Evolutionary conservation across 495 filamentous ascomycete genomes (phyloP).

Genomic region (Ramalina intermedia): DNA sequence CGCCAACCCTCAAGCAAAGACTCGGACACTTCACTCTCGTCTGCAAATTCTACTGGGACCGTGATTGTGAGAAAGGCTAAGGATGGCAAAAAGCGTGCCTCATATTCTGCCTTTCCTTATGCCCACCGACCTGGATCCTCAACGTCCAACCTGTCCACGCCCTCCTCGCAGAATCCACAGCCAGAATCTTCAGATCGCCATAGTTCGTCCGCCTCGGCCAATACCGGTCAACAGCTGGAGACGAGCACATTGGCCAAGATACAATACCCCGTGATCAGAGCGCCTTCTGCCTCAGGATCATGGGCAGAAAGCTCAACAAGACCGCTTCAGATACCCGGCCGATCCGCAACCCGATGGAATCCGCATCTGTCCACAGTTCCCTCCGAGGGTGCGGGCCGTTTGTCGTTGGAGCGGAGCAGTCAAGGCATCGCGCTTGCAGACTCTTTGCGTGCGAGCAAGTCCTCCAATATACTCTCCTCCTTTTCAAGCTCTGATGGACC

Average conservation of each 20-base stretch:
- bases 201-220: slow-evolving; percentile 14
- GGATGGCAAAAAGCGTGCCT: slow-evolving; percentile 11
- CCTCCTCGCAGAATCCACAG: slow-evolving; percentile 5
- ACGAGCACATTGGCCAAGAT: slow-evolving; percentile 7
- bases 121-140: slow-evolving; percentile 11
- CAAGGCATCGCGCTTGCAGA: slow-evolving; percentile 7
- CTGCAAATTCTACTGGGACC: slow-evolving; percentile 35
- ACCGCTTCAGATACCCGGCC: slow-evolving; percentile 9
- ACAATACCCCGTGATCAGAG: slow-evolving; percentile 34
- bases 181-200: slow-evolving; percentile 4
- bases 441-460: slow-evolving; percentile 12
- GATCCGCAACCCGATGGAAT: slow-evolving; percentile 40
- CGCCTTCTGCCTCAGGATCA: slow-evolving; percentile 33
- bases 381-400: slow-evolving; percentile 39
- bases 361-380: slow-evolving; percentile 61
- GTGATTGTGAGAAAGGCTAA: slow-evolving; percentile 22
- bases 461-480: slow-evolving; percentile 12
- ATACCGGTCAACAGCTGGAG: slow-evolving; percentile 18
- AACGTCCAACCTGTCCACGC: slow-evolving; percentile 10
- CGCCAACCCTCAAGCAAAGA: slow-evolving; percentile 10
- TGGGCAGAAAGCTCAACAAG: slow-evolving; percentile 27
- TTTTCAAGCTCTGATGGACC: not conserved
- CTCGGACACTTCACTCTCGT: slow-evolving; percentile 31
- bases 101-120: slow-evolving; percentile 16
- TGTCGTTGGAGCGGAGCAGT: slow-evolving; percentile 21